Conservation (phyloP, 805 yeast genomes). For the Kluyveromyces wickerhamii region DNA sequence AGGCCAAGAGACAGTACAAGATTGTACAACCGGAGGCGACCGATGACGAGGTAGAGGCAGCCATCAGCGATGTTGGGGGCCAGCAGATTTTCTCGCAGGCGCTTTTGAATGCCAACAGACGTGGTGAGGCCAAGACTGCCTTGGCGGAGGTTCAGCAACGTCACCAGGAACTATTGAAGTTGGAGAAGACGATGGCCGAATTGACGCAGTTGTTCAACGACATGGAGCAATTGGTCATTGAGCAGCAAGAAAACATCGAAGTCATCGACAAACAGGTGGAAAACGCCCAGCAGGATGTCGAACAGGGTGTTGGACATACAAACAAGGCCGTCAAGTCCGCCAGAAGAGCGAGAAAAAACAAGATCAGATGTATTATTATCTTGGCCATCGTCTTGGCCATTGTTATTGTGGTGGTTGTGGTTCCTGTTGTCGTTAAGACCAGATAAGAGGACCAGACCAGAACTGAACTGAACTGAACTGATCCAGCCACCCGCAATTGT, state of each 20-base stretch:
- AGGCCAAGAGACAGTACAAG: conserved; percentile 87
- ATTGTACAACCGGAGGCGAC: conserved; percentile 84
- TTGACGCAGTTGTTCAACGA: conserved; percentile 90
- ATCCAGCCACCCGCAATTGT: too few species aligned
- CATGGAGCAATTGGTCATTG: conserved; percentile 92
- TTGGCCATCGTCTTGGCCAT: conserved; percentile 49
- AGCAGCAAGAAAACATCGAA: conserved; percentile 84
- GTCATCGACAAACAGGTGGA: conserved; percentile 74
- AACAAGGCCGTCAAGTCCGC: conserved; percentile 85
- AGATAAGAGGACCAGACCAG: too few species aligned
- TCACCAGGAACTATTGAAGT: conserved; percentile 88
- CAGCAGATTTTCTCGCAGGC: conserved; percentile 95
- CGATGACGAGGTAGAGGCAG: conserved; percentile 74
- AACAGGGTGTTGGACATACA: conserved; percentile 91
- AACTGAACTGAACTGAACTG: too few species aligned
- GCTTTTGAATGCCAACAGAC: conserved; percentile 72
- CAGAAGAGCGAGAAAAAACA: conserved; percentile 83
- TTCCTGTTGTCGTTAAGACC: conserved; percentile 32
- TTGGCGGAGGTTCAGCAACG: conserved; percentile 92
- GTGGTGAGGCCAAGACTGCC: conserved; percentile 93
- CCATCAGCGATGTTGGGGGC: conserved; percentile 74
- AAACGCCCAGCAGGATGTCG: conserved; percentile 82
- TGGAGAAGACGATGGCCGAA: conserved; percentile 94
- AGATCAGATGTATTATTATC: conserved; percentile 74
- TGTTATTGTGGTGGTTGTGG: conserved; percentile 63